These are phyloP conservation scores for Xylariales sp. DNA, from an alignment of 2,329 filamentous ascomycete species.

Conservation along the genomic window DNA sequence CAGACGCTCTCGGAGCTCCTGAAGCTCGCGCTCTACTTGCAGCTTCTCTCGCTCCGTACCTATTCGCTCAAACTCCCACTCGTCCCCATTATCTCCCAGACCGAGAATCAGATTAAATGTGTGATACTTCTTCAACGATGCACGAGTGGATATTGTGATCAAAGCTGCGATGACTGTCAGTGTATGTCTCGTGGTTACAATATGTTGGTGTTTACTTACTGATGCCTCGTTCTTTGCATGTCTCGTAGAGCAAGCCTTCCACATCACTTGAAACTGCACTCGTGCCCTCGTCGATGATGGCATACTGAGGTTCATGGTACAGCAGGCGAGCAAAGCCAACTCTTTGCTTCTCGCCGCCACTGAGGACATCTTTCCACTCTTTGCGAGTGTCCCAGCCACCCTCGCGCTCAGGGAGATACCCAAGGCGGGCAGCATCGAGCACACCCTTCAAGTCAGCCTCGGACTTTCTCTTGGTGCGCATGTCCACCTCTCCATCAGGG, in stretches of 20 bases:
- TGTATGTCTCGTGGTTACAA: not conserved
- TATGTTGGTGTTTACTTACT: slow-evolving; percentile 52
- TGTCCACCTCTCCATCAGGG: slow-evolving; percentile 89
- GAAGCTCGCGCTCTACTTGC: slow-evolving; percentile 85
- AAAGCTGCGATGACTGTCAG: slow-evolving; percentile 55
- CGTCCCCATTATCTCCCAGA: slow-evolving; percentile 72
- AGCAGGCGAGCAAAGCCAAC: slow-evolving; percentile 86
- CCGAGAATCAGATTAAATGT: slow-evolving; percentile 85
- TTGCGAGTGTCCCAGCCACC: slow-evolving; percentile 96
- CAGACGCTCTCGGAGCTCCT: slow-evolving; percentile 76
- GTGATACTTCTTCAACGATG: slow-evolving; percentile 93
- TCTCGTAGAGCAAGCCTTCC: slow-evolving; percentile 89
- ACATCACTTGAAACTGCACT: slow-evolving; percentile 93
- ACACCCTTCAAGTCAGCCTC: slow-evolving; percentile 76
- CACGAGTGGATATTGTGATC: slow-evolving; percentile 92
- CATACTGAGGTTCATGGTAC: slow-evolving; percentile 93
- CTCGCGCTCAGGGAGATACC: slow-evolving; percentile 86
- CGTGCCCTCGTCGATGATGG: slow-evolving; percentile 92
- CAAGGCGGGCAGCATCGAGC: slow-evolving; percentile 78
- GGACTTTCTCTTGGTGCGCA: slow-evolving; percentile 73
- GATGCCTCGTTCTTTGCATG: slow-evolving; percentile 87
- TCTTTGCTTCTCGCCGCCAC: slow-evolving; percentile 93
- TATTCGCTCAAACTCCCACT: slow-evolving; percentile 91
- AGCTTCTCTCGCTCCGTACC: slow-evolving; percentile 91
- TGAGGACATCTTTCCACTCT: slow-evolving; percentile 98